Percentiles rank a stretch among this genome's conserved stretches.
Conservation (phyloP, 352 stramenopile genomes). For the Phytopythium vexans region DNA sequence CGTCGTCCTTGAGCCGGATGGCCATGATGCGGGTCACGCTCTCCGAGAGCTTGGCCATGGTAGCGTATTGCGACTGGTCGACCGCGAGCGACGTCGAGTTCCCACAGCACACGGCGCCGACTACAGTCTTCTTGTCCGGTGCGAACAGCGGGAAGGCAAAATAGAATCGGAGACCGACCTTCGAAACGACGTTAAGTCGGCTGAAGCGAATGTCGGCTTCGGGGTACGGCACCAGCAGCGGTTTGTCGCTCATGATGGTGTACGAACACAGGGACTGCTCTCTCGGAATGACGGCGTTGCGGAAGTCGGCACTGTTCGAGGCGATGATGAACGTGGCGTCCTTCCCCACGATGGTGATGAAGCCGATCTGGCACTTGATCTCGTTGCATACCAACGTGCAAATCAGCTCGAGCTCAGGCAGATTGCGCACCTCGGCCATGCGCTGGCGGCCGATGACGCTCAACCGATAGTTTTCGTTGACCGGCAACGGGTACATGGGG, state of each 20-base stretch:
- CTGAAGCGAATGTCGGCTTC: conserved; percentile 54
- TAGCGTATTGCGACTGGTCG: conserved; percentile 49
- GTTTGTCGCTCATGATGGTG: conserved; percentile 47
- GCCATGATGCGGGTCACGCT: conserved; percentile 43
- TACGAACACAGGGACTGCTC: conserved; percentile 52
- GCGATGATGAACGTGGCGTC: conserved; percentile 39
- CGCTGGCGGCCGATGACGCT: conserved; percentile 16
- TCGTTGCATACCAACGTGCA: conserved; percentile 39
- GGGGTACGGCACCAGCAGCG: conserved; percentile 41
- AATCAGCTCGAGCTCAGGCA: conserved; percentile 49
- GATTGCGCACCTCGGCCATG: conserved; percentile 24
- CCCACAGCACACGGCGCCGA: conserved; percentile 58
- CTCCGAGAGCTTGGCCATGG: conserved; percentile 44
- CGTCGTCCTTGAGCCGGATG: not conserved
- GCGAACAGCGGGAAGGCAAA: conserved; percentile 44
- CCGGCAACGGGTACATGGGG: conserved; percentile 19
- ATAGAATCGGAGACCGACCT: conserved; percentile 44
- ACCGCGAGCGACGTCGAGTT: conserved; percentile 42
- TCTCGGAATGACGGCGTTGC: conserved; percentile 25
- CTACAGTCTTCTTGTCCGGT: conserved; percentile 29
- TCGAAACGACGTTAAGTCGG: conserved; percentile 23
- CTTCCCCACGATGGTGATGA: conserved; percentile 45
- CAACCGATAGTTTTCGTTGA: conserved; percentile 34
- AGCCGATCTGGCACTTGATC: conserved; percentile 30
- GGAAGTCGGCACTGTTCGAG: conserved; percentile 24